Evolutionary conservation across 1,284 basidiomycete genomes (phyloP).

Genomic region (Gomphus bonarii): DNA sequence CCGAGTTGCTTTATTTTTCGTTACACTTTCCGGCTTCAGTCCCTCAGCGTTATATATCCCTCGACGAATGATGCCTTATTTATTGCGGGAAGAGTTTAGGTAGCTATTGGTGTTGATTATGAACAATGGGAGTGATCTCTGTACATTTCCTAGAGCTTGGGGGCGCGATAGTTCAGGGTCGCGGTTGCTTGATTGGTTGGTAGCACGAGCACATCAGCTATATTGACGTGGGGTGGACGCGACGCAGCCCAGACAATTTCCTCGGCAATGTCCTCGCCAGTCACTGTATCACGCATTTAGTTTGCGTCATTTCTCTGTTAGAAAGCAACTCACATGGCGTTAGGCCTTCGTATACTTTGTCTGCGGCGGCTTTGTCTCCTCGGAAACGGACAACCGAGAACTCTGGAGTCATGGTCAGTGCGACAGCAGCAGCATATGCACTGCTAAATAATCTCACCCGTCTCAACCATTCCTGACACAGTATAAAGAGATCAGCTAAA

Average conservation of each 20-base stretch:
- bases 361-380: constrained; percentile 72
- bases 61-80: neutral
- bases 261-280: constrained; percentile 83
- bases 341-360: constrained; percentile 84
- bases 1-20: neutral
- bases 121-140: neutral
- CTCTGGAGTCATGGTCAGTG: constrained; percentile 27
- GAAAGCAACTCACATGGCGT: constrained; percentile 50
- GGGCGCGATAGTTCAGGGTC: constrained; percentile 42
- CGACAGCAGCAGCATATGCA: neutral
- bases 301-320: neutral
- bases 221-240: constrained; percentile 78
- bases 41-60: neutral
- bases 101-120: neutral
- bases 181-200: constrained; percentile 77
- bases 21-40: neutral
- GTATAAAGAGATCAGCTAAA: constrained; percentile 1
- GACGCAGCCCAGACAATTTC: constrained; percentile 95
- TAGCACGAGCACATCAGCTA: constrained; percentile 71
- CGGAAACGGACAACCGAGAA: constrained; percentile 86
- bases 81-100: neutral
- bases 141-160: neutral
- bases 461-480: constrained; percentile 74
- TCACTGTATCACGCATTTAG: constrained; percentile 35
- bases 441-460: constrained; percentile 20